Evolutionary conservation across 805 yeast species (phyloP).

Genomic region (Lachancea sp.): DNA sequence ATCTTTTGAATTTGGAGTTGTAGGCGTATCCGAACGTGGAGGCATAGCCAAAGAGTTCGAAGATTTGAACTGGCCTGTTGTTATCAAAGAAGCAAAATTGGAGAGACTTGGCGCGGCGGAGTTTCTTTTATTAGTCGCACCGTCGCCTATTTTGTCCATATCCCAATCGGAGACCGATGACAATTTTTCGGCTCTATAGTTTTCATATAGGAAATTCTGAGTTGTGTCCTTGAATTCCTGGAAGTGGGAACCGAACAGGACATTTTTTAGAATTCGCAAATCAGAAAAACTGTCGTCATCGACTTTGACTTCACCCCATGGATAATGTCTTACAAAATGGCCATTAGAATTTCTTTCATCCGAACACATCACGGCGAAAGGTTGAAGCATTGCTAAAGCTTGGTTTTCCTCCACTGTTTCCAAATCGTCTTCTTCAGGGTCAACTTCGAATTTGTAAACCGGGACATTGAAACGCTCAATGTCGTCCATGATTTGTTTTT

Average conservation of each 20-base stretch:
- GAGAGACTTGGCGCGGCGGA: constrained; percentile 34
- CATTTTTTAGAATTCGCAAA: constrained; percentile 53
- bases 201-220: constrained; percentile 68
- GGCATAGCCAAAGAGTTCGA: constrained; percentile 23
- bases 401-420: constrained; percentile 67
- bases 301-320: constrained; percentile 63
- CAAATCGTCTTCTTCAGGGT: constrained; percentile 64
- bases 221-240: constrained; percentile 78
- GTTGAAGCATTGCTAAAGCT: constrained; percentile 56
- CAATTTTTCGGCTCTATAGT: constrained; percentile 71
- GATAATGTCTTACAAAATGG: constrained; percentile 59
- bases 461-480: constrained; percentile 67
- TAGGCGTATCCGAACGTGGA: constrained; percentile 19
- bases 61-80: constrained; percentile 32
- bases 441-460: constrained; percentile 62
- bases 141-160: constrained; percentile 9
- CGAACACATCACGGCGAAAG: constrained; percentile 66
- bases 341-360: constrained; percentile 54
- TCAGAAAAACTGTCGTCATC: constrained; percentile 47
- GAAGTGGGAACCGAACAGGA: constrained; percentile 74
- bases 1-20: constrained; percentile 18
- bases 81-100: constrained; percentile 32
- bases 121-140: constrained; percentile 16
- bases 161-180: constrained; percentile 44
- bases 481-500: constrained; percentile 53